Evolutionary conservation across 192 early-diverging fungal genomes (phyloP), one percentile per base, ranked within the genome.

Genomic region (Pilobolus umbonatus): DNA sequence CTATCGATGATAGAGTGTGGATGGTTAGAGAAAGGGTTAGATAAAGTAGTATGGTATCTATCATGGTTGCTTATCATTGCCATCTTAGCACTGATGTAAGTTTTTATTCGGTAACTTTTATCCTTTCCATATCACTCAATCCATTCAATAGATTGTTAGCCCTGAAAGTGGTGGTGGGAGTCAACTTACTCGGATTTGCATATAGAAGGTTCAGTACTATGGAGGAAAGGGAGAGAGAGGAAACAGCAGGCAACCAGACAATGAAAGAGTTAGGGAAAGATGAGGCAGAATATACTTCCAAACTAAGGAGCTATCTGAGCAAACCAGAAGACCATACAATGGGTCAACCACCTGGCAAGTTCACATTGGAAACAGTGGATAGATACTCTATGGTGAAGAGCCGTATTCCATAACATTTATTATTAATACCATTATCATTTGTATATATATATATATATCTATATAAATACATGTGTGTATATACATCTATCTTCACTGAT

Each of bases 361-460:
- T 83, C 45, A 85, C 84, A 9, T 69, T 98, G 55, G 92, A 95
- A 57, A 88, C 81, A 35, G 86, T 98, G 45, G 92, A 95, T 64
- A 82, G 95, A 15, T 98, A 90, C 71, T 83, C 86, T 34, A 78
- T 98, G 76, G 90, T 92, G 58, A 94, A 90, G 70, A 93, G 88
- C 65, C 84, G 92, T 0, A 92, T 95, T 48, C 90, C 89, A 17
- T 96, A 78, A 75, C 53, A 35, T 4, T 30, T 17, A 21, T 43
- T 35, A 49, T 24, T 40, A 14, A 17, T 44, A 5, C 14, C 21
- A 34, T 36, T 44, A 12, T 26, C 17, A 43, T 42, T 39, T n/a
- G 25, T 25, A 28, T 55, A 25, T 11, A 28, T 39, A 39, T 5
- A 55, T 39, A 39, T 25, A 55, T 54, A 38, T 15, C 7, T 38